Base-by-base conservation (phyloP, 495 filamentous ascomycete species). In the Annulohypoxylon bovei region DNA sequence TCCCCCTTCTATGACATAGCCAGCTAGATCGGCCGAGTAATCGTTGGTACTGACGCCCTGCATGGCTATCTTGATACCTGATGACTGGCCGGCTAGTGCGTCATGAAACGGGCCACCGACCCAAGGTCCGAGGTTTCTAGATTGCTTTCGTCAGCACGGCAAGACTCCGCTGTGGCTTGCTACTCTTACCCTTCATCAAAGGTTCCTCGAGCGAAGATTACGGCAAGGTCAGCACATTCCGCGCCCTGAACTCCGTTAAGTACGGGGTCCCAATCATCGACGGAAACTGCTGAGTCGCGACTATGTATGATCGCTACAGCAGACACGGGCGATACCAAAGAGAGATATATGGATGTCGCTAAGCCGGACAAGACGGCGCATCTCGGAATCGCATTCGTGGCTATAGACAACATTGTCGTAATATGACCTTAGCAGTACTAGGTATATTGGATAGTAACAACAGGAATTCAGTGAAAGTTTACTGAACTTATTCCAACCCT, bases 181-280 rank as follows among this genome's bases (percentile, higher is more conserved):
- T n/a, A 8, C 14, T 16, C 72, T 54, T 67, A 75, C 72, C 69
- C 72, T 50, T 68, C 23, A 33, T 75, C 72, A 40, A 75, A 75
- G 23, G 72, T 75, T 16, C 72, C 69, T 22, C 72, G 65, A n/a
- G 72, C 72, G 32, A 75, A 75, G n/a, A 75, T 75, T 25, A 75
- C 72, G 6, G 72, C 72, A 42, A 75, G 69, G 16, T 73, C 72
- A 35, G 65, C 65, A 25, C 69, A 75, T 42, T 28, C 16, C 32
- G 68, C 68, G 8, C 22, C 52, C 30, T 47, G 16, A 18, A 22
- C 57, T 14, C 55, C 65, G 3, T 58, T 22, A 1, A 72, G 62
- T 9, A 75, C 50, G 3, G 63, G 30, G 18, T 69, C 65, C 72
- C 72, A 75, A 16, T 67, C 72, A 47, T 75, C 63, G 25, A 49